Conservation (phyloP, 441 rosid species). For the Brassica balearica region DNA sequence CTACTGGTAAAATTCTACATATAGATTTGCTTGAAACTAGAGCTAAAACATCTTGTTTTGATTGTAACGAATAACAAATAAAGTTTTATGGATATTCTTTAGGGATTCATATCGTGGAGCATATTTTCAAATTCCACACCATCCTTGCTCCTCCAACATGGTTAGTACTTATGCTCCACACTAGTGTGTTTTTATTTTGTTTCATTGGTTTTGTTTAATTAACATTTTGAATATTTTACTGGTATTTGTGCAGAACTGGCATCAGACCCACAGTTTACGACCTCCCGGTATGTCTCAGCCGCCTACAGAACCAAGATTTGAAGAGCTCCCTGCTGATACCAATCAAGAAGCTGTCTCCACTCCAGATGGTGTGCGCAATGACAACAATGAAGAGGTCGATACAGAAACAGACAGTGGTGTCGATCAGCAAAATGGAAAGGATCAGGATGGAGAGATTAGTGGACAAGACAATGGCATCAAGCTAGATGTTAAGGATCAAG, state of each 20-base stretch:
- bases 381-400: background rate
- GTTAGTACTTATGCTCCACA: conserved; percentile 18
- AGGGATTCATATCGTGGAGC: background rate
- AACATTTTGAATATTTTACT: background rate
- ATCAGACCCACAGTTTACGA: background rate
- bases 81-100: background rate
- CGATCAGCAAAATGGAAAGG: background rate
- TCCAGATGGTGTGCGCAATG: background rate
- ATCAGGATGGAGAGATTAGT: background rate
- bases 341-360: background rate
- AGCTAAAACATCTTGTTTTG: conserved; percentile 6
- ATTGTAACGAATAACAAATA: background rate
- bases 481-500: too few relatives aligned
- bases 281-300: background rate
- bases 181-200: background rate
- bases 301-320: background rate
- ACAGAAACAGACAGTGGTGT: background rate
- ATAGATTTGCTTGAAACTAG: background rate
- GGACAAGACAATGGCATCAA: background rate
- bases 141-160: background rate
- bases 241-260: background rate
- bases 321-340: background rate
- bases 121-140: background rate
- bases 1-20: conserved; percentile 15
- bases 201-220: background rate